Base-by-base conservation (phyloP, 106 monocot genomes). In the Gastrodia elata region DNA sequence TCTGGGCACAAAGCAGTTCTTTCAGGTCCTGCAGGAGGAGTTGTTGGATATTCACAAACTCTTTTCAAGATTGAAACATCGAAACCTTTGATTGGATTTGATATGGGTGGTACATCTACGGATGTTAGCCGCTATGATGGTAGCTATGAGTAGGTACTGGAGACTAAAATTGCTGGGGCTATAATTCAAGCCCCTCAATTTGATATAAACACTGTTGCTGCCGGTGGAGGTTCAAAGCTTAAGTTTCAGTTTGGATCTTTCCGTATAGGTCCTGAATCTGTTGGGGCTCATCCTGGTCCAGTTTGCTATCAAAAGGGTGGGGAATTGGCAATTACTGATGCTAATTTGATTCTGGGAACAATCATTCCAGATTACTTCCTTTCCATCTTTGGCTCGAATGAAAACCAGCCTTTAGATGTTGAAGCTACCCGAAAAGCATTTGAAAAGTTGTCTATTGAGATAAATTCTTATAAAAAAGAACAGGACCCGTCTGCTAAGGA, bases 231-330 rank as follows among this genome's bases (percentile, higher is more conserved):
- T n/a, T 97, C 96, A 0, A 97, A 90, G 74, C 92, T 97, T 37
- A 92, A 92, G 64, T 97, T 97, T 38, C 87, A 84, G 71, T 92
- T 97, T 70, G 96, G 96, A 39, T 84, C 96, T 24, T 97, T 97
- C 74, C 80, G 80, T 32, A 92, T 97, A n/a, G 96, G 96, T 22
- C 90, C 96, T 46, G 96, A 97, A 72, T 97, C 96, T 0, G 96
- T 97, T 40, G 96, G 96, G 61, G 96, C 96, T 26, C 96, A 97
- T 30, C 96, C 96, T n/a, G 96, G 96, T 56, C 96, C 96, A n/a
- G 88, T 97, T 73, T 97, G 92, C 80, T 97, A 97, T 49, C 76
- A 90, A 25, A 97, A 97, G 86, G 90, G 96, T 36, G 96, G 96
- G 18, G 84, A 97, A 18, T 80, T 97, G 57, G 82, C 96, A 16